Percentiles rank a stretch among this genome's conserved stretches.
These are phyloP conservation scores for Yarrowia galli DNA, from an alignment of 1,139 yeast species.

Conservation along the genomic window DNA sequence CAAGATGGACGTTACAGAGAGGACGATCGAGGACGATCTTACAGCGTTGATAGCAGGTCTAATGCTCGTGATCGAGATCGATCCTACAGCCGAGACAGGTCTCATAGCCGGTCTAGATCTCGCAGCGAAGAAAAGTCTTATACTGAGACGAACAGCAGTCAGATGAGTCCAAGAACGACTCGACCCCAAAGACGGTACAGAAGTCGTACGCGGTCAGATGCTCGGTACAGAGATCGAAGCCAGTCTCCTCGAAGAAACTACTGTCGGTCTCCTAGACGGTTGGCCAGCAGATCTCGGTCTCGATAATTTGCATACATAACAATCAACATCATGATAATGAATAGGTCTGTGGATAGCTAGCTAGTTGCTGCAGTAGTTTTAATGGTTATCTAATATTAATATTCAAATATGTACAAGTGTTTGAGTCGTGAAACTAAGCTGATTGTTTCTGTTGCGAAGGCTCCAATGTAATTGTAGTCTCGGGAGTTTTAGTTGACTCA, in stretches of 20 bases:
- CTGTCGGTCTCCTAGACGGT: not conserved
- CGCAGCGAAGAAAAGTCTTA: not conserved
- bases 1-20: not conserved
- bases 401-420: conserved; percentile 3
- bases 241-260: not conserved
- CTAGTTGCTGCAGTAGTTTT: too few species aligned
- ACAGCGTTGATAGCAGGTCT: not conserved
- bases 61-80: not conserved
- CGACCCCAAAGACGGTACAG: not conserved
- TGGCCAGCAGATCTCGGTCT: not conserved
- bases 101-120: not conserved
- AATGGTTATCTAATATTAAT: conserved; percentile 11
- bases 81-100: not conserved
- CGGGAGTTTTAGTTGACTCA: not conserved
- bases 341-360: too few species aligned
- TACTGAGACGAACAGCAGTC: not conserved
- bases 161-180: not conserved
- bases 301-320: conserved; percentile 1
- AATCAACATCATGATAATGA: too few species aligned
- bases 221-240: not conserved
- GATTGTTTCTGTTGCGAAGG: not conserved
- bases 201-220: not conserved
- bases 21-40: not conserved
- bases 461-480: not conserved
- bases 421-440: not conserved